phyloP scores from a whole-genome alignment of 108 stramenopile species.

The Stephanodiscus minutulus region DNA sequence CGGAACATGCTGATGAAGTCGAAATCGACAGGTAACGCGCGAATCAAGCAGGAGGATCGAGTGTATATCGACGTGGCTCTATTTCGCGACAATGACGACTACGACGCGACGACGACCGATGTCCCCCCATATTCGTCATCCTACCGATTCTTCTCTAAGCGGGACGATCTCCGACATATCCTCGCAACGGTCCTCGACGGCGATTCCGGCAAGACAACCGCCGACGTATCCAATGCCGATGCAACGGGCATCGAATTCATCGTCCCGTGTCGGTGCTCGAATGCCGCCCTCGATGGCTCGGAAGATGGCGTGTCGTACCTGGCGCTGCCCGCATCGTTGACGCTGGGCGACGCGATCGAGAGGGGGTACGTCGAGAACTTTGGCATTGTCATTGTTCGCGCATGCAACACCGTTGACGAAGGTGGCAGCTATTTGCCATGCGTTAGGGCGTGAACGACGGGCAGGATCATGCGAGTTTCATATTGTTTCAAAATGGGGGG shows the following conservation, averaged over 20 bases:
- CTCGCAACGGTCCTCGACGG: neutral
- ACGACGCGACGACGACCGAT: constrained; percentile 1
- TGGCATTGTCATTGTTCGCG: constrained; percentile 48
- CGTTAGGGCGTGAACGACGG: no score
- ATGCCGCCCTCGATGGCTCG: neutral
- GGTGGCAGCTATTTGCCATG: no score
- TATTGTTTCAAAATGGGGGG: no score
- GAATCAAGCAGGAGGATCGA: constrained; percentile 63
- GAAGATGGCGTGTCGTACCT: neutral
- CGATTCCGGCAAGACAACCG: neutral
- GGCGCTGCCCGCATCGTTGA: constrained; percentile 11
- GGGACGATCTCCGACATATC: constrained; percentile 29
- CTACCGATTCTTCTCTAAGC: constrained; percentile 48
- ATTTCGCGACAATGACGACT: constrained; percentile 27
- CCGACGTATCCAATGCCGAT: neutral
- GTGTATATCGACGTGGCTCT: constrained; percentile 64
- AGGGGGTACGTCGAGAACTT: constrained; percentile 46
- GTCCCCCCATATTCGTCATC: constrained; percentile 7
- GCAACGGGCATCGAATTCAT: constrained; percentile 36
- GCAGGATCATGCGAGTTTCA: no score
- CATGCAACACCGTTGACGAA: neutral
- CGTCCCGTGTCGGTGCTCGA: constrained; percentile 8
- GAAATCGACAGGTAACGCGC: constrained; percentile 62
- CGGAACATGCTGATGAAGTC: constrained; percentile 73
- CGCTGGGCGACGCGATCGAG: constrained; percentile 41